Evolutionary conservation across 2,329 filamentous ascomycete species (phyloP).

Genomic region (Alternaria ventricosa): DNA sequence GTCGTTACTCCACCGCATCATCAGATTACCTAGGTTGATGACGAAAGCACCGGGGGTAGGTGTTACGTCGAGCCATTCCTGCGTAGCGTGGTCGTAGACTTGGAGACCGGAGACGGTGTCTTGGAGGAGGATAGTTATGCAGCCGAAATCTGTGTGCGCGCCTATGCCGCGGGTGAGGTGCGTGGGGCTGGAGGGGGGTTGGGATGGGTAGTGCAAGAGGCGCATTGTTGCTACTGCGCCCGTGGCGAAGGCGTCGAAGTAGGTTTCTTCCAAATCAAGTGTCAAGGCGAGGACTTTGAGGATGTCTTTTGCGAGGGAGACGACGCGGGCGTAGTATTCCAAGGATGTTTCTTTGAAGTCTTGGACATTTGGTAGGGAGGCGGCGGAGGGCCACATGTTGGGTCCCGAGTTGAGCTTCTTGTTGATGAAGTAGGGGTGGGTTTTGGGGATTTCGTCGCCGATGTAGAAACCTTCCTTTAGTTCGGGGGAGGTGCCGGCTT

Average conservation of each 20-base stretch:
- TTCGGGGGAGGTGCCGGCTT: slow-evolving; percentile 52
- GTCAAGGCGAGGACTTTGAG: slow-evolving; percentile 52
- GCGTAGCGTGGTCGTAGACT: slow-evolving; percentile 73
- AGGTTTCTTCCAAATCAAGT: slow-evolving; percentile 46
- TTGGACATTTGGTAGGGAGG: slow-evolving; percentile 22
- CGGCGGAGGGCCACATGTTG: slow-evolving; percentile 49
- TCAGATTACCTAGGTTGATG: slow-evolving; percentile 74
- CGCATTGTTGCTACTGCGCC: slow-evolving; percentile 52
- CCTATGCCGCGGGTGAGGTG: slow-evolving; percentile 51
- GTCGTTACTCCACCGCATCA: slow-evolving; percentile 54
- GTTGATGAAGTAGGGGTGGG: slow-evolving; percentile 49
- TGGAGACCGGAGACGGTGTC: slow-evolving; percentile 67
- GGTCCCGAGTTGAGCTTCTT: slow-evolving; percentile 51
- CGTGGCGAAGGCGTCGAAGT: slow-evolving; percentile 47
- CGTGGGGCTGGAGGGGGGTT: slow-evolving; percentile 47
- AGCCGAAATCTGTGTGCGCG: slow-evolving; percentile 54
- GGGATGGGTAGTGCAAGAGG: slow-evolving; percentile 53
- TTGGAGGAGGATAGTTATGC: slow-evolving; percentile 52
- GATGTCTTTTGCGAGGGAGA: slow-evolving; percentile 51
- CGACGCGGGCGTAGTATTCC: slow-evolving; percentile 51
- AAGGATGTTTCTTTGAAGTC: slow-evolving; percentile 49
- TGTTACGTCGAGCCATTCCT: slow-evolving; percentile 80
- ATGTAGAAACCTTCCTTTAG: slow-evolving; percentile 54
- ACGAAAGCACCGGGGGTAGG: slow-evolving; percentile 80
- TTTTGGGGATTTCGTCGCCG: slow-evolving; percentile 50